A percentile compares a stretch with the other conserved stretches of the same genome.
Conservation (phyloP, 768 basidiomycete genomes). For the Kwoniella dendrophila region DNA sequence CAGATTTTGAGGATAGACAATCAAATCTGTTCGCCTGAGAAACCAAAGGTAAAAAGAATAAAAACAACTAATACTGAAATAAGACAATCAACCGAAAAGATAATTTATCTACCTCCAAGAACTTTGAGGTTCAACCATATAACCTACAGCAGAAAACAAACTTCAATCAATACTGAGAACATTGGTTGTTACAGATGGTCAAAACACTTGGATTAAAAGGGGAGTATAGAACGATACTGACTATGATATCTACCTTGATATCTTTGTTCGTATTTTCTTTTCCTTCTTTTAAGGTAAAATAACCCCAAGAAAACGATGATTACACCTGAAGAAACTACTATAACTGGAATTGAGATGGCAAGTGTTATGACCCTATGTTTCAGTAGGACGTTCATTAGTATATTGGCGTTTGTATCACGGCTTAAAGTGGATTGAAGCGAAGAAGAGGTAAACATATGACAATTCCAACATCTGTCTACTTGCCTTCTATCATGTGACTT, state of each 20-base stretch:
- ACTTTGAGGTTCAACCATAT: not conserved
- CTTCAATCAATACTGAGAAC: not conserved
- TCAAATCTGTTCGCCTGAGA: too few species aligned
- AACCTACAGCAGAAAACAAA: not conserved
- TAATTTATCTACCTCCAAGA: not conserved
- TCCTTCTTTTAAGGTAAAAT: constrained; percentile 28
- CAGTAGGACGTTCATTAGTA: not conserved
- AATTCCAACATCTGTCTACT: not conserved
- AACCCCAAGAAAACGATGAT: constrained; percentile 26
- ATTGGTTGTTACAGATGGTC: too few species aligned
- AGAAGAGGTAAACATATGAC: too few species aligned
- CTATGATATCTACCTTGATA: constrained; percentile 11
- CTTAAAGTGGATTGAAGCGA: too few species aligned
- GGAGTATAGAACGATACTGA: not conserved
- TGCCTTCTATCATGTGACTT: constrained; percentile 11
- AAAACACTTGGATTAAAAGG: too few species aligned
- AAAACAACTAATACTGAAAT: too few species aligned
- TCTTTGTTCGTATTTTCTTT: constrained; percentile 12
- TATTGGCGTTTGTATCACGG: too few species aligned
- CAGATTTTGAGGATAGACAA: too few species aligned
- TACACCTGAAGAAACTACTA: constrained; percentile 32
- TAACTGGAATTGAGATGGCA: constrained; percentile 38
- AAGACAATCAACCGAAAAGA: too few species aligned
- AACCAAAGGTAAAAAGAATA: too few species aligned
- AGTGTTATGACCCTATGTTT: constrained; percentile 27